phyloP scores from a whole-genome alignment of 2,329 filamentous ascomycete species.

The Apiospora rasikravindrae region DNA sequence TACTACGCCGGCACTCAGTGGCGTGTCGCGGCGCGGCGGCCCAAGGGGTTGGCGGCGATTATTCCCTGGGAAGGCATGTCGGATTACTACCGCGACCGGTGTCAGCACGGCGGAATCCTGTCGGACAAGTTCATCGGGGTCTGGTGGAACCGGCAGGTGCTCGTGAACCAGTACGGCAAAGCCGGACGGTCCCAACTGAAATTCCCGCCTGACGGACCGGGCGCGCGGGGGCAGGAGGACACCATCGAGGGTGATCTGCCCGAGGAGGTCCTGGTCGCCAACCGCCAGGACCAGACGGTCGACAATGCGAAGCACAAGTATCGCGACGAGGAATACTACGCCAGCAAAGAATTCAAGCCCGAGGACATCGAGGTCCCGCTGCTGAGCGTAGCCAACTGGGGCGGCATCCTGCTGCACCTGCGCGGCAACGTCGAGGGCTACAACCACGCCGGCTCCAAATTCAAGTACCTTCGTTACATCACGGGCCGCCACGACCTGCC shows the following conservation, averaged over 20 bases:
- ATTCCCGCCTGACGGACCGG: slow-evolving; percentile 38
- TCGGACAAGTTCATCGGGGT: slow-evolving; percentile 64
- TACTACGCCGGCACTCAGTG: slow-evolving; percentile 56
- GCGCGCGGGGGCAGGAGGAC: slow-evolving; percentile 43
- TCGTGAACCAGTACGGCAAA: slow-evolving; percentile 71
- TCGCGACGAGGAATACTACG: slow-evolving; percentile 68
- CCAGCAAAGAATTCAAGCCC: slow-evolving; percentile 68
- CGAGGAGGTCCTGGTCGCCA: slow-evolving; percentile 54
- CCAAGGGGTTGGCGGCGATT: slow-evolving; percentile 53
- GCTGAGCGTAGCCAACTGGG: slow-evolving; percentile 73
- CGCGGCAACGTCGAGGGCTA: slow-evolving; percentile 73
- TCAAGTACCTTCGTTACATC: slow-evolving; percentile 74
- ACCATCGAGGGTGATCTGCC: slow-evolving; percentile 65
- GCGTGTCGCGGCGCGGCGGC: slow-evolving; percentile 53
- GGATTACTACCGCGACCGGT: slow-evolving; percentile 61
- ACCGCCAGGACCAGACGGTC: slow-evolving; percentile 52
- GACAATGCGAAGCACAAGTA: slow-evolving; percentile 58
- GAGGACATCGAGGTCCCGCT: slow-evolving; percentile 71
- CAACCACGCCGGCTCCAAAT: slow-evolving; percentile 64
- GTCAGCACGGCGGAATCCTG: slow-evolving; percentile 66
- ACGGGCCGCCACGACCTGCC: slow-evolving; percentile 74
- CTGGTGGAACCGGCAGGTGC: slow-evolving; percentile 72
- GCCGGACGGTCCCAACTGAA: slow-evolving; percentile 36
- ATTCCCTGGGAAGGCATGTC: slow-evolving; percentile 60
- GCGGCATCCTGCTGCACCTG: slow-evolving; percentile 71